phyloP scores from a whole-genome alignment of 1,284 basidiomycete species.

The Athelia sp. region DNA sequence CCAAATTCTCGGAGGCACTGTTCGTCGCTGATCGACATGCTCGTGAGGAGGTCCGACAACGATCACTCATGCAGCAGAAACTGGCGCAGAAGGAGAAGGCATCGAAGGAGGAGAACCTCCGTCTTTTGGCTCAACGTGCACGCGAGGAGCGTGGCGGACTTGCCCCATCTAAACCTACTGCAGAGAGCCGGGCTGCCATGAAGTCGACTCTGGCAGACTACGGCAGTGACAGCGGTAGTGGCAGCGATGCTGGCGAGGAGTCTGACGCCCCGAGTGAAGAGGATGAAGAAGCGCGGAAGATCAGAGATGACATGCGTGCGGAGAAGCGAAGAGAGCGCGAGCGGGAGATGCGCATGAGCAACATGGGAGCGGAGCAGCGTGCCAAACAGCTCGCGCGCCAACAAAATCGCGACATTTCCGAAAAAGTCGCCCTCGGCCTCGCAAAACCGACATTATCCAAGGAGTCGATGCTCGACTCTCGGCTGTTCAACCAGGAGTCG shows the following conservation, averaged over 20 bases:
- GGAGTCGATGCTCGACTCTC: constrained; percentile 94
- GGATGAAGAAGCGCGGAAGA: constrained; percentile 81
- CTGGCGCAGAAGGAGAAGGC: constrained; percentile 98
- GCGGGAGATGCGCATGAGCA: constrained; percentile 97
- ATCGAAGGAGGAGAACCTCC: constrained; percentile 93
- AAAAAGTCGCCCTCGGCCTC: constrained; percentile 96
- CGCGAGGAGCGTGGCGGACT: constrained; percentile 90
- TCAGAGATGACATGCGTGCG: constrained; percentile 86
- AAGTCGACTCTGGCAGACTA: constrained; percentile 81
- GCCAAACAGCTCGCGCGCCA: constrained; percentile 93
- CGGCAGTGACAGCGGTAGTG: constrained; percentile 68
- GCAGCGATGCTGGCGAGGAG: constrained; percentile 37
- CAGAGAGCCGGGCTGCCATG: constrained; percentile 60
- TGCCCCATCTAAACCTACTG: constrained; percentile 49
- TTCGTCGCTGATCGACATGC: constrained; percentile 98
- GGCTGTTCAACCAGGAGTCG: constrained; percentile 95
- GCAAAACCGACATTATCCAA: constrained; percentile 96
- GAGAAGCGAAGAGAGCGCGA: constrained; percentile 94
- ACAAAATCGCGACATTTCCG: constrained; percentile 98
- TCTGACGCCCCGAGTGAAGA: constrained; percentile 54
- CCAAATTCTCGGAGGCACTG: constrained; percentile 95
- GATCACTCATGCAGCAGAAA: constrained; percentile 96
- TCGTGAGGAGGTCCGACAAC: constrained; percentile 95
- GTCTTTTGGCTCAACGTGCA: constrained; percentile 90
- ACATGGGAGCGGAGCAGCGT: constrained; percentile 97